phyloP scores from a whole-genome alignment of 345 rosid species.

The Citropsis articulata region DNA sequence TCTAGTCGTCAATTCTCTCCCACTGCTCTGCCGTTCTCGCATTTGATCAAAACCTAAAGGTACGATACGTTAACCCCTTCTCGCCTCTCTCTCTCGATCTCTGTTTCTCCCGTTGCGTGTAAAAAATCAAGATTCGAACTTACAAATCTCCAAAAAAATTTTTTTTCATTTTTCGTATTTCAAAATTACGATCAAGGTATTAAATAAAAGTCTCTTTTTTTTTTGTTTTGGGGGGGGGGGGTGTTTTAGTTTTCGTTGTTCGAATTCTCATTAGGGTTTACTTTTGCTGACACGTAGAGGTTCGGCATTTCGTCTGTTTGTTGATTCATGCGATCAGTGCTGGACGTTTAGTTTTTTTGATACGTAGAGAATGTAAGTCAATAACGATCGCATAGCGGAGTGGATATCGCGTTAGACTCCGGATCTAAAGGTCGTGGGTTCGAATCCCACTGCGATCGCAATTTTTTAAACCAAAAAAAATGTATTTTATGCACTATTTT shows the following conservation, averaged over 20 bases:
- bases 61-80: not conserved
- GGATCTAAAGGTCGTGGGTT: conserved; percentile 99
- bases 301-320: not conserved
- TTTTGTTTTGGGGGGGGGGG: too few relatives aligned
- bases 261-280: not conserved
- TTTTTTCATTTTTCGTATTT: not conserved
- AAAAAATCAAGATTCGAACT: not conserved
- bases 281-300: not conserved
- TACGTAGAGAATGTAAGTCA: not conserved
- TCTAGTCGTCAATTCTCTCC: not conserved
- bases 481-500: too few relatives aligned
- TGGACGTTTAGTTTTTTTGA: not conserved
- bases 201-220: not conserved
- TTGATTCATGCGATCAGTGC: not conserved
- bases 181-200: not conserved
- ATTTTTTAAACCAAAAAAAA: too few relatives aligned
- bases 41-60: not conserved
- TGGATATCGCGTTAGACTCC: conserved; percentile 99
- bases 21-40: not conserved
- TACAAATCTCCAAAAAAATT: not conserved
- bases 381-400: conserved; percentile 89
- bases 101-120: not conserved
- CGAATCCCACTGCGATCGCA: conserved; percentile 97
- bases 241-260: not conserved
- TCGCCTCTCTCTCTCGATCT: not conserved